These are phyloP conservation scores for Colletotrichum costaricense DNA, from an alignment of 2,329 filamentous ascomycete species.

Conservation along the genomic window DNA sequence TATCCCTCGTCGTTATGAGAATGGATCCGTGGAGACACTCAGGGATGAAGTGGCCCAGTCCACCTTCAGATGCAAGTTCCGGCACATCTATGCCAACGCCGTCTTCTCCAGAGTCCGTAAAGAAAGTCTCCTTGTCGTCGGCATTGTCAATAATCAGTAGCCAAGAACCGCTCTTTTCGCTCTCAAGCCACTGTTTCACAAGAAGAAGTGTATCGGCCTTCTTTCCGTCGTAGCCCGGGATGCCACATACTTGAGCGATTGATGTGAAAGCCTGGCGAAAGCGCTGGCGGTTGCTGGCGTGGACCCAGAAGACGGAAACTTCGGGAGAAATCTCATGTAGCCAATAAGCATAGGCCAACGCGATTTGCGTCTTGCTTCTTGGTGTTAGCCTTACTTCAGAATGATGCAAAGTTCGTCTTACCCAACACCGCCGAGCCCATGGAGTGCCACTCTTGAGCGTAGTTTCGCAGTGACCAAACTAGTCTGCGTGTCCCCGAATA, in stretches of 20 bases:
- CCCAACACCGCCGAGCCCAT: slow-evolving; percentile 14
- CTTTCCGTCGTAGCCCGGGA: too few species aligned
- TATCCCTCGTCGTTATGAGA: slow-evolving; percentile 36
- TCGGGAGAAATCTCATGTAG: slow-evolving; percentile 36
- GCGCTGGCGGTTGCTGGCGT: slow-evolving; percentile 44
- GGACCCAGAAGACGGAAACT: slow-evolving; percentile 46
- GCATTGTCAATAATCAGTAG: slow-evolving; percentile 38
- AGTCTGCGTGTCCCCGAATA: not conserved
- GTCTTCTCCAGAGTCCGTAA: too few species aligned
- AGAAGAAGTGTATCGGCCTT: too few species aligned
- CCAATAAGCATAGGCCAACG: slow-evolving; percentile 43
- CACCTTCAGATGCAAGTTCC: slow-evolving; percentile 27
- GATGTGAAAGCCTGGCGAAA: slow-evolving; percentile 36
- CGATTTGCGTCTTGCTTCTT: slow-evolving; percentile 47
- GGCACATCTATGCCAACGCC: too few species aligned
- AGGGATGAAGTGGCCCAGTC: slow-evolving; percentile 41
- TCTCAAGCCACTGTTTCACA: too few species aligned
- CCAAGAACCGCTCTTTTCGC: slow-evolving; percentile 29
- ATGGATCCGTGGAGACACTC: slow-evolving; percentile 44
- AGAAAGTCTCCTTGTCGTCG: slow-evolving; percentile 31
- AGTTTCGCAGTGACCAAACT: fast-evolving
- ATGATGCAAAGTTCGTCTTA: not conserved
- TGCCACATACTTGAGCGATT: too few species aligned
- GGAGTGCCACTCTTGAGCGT: not conserved
- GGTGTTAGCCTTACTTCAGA: slow-evolving; percentile 3